Percentiles rank a stretch among this genome's conserved stretches.
Evolutionary conservation across 73 alveolate species (phyloP).

Genomic region (Vitrella brassicaformis): DNA sequence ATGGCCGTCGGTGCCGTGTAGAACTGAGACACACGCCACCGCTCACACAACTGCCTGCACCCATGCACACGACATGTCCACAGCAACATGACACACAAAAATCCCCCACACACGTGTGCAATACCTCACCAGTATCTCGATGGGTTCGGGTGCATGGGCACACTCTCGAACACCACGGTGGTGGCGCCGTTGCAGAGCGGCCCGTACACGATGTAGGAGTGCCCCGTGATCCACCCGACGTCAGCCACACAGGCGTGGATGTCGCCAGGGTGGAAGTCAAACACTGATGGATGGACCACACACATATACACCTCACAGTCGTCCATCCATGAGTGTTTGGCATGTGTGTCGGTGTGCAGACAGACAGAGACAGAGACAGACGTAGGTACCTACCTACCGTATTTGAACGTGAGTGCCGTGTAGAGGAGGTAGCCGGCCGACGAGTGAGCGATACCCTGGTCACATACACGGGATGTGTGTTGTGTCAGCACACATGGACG

Average conservation of each 20-base stretch:
- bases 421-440: constrained; percentile 28
- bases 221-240: constrained; percentile 99
- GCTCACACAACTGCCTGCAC: no score
- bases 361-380: no score
- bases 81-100: no score
- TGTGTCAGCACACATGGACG: no score
- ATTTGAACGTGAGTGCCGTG: background rate
- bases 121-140: constrained; percentile 90
- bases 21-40: constrained; percentile 74
- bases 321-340: no score
- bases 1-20: constrained; percentile 99
- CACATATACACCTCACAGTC: no score
- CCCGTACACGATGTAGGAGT: constrained; percentile 94
- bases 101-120: no score
- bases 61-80: no score
- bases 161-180: constrained; percentile 90
- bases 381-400: no score
- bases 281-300: no score
- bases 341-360: constrained; percentile 34
- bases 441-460: constrained; percentile 51
- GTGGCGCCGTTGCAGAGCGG: constrained; percentile 76
- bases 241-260: constrained; percentile 90
- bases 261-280: constrained; percentile 75
- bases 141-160: constrained; percentile 91
- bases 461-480: no score